Base-by-base conservation (phyloP, 208 protist species). In the Naegleria fowleri region DNA sequence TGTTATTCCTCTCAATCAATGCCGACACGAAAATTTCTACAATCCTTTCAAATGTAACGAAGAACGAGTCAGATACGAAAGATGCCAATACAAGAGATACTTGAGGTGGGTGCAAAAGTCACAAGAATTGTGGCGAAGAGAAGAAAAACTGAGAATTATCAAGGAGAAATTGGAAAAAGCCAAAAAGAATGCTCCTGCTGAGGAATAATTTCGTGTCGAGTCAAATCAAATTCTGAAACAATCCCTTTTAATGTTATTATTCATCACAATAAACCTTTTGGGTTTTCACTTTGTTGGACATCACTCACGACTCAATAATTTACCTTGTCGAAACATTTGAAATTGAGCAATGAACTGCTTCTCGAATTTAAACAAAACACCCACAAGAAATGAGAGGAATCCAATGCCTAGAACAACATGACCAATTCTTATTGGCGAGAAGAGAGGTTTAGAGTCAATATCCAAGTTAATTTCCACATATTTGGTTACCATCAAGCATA, bases 81-180 rank as follows among this genome's bases (percentile, higher is more conserved):
- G 84, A 59, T 88, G 84, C 43, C 19, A 58, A n/a, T 88, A 48
- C 41, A 88, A 88, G n/a, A 15, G 19, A 55, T 38, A 58, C 19
- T 16, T 88, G 43, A 88, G 36, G 84, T 39, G 6, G 6, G 41
- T 58, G n/a, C 7, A 58, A 88, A 51, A 38, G 55, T 88, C 84
- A 59, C 84, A 88, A 39, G 16, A 39, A 4, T 58, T 88, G 38
- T 88, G 19, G 41, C 13, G 41, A 59, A n/a, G n/a, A 39, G 41
- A 88, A 38, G 84, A 88, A 58, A 88, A 88, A 58, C 36, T 88
- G 41, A 88, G 33, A 36, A 29, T 87, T 40, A 51, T 87, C 19
- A 22, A 87, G 43, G 39, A 87, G 33, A 83, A n/a, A 11, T 40
- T 39, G 33, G 33, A n/a, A 83, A 83, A n/a, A 83, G 75, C 55